Conservation (phyloP, 768 basidiomycete genomes). For the Termitomyces sp. region DNA sequence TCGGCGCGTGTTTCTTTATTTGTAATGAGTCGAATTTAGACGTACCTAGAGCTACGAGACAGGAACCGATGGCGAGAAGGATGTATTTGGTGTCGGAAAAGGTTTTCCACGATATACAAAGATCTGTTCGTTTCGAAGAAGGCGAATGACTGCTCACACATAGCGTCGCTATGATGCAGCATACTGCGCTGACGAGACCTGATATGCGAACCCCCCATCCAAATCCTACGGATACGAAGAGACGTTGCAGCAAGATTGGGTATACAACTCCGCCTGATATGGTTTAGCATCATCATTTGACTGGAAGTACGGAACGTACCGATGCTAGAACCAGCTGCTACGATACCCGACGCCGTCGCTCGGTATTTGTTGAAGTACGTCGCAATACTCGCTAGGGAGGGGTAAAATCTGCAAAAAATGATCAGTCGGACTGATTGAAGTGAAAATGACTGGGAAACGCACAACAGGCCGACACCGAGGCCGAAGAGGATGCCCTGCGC, state of each 20-base stretch:
- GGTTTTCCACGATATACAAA: slow-evolving; percentile 23
- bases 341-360: slow-evolving; percentile 68
- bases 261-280: slow-evolving; percentile 60
- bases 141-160: slow-evolving; percentile 35
- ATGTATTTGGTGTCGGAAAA: slow-evolving; percentile 47
- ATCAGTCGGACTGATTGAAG: slow-evolving; percentile 4
- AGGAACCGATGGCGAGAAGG: slow-evolving; percentile 47
- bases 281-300: neutral
- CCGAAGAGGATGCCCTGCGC: slow-evolving; percentile 63
- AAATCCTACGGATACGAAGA: slow-evolving; percentile 53
- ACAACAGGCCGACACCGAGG: slow-evolving; percentile 60
- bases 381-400: slow-evolving; percentile 57
- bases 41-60: slow-evolving; percentile 57
- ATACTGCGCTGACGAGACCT: slow-evolving; percentile 41
- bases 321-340: slow-evolving; percentile 61
- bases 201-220: slow-evolving; percentile 58
- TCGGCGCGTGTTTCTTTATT: neutral
- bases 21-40: neutral
- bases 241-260: slow-evolving; percentile 54
- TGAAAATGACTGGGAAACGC: slow-evolving; percentile 15
- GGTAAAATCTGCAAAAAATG: slow-evolving; percentile 52
- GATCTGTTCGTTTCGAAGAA: slow-evolving; percentile 20
- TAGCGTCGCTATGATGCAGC: slow-evolving; percentile 40
- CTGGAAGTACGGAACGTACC: slow-evolving; percentile 27
- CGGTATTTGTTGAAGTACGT: slow-evolving; percentile 62